Percentiles rank a stretch among this genome's conserved stretches.
Conservation (phyloP, 768 basidiomycete species). For the Russula sp. region DNA sequence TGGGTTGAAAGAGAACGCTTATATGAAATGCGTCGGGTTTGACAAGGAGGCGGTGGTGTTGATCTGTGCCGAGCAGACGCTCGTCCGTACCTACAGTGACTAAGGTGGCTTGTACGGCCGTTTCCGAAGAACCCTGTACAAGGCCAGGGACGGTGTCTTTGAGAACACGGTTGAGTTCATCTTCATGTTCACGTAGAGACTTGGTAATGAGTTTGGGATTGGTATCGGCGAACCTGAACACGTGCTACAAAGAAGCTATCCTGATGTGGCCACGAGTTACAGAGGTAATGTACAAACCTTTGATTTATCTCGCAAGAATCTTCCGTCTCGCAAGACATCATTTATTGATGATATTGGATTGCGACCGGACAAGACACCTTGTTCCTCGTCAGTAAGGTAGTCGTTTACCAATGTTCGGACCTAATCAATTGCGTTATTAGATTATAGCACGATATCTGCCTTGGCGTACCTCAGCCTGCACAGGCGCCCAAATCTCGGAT, state of each 20-base stretch:
- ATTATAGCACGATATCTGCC: constrained; percentile 4
- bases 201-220: constrained; percentile 71
- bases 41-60: constrained; percentile 82
- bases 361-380: constrained; percentile 69
- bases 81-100: constrained; percentile 68
- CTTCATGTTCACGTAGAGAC: constrained; percentile 72
- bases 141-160: constrained; percentile 93
- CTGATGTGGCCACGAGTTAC: neutral
- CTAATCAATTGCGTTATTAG: constrained; percentile 42
- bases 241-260: constrained; percentile 46
- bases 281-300: constrained; percentile 50
- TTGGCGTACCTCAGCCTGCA: constrained; percentile 80
- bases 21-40: constrained; percentile 94
- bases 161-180: constrained; percentile 76
- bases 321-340: constrained; percentile 85
- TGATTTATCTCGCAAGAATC: constrained; percentile 68
- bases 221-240: constrained; percentile 92
- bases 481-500: constrained; percentile 80
- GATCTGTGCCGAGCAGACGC: constrained; percentile 64
- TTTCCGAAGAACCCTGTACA: constrained; percentile 66
- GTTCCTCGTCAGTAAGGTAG: constrained; percentile 91
- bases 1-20: constrained; percentile 91
- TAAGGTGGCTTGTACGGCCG: constrained; percentile 58
- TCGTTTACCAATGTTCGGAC: constrained; percentile 80
- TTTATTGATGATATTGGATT: constrained; percentile 93